A percentile compares a stretch with the other conserved stretches of the same genome.
Conservation (phyloP, 345 rosid species). For the Abelmoschus esculentus region DNA sequence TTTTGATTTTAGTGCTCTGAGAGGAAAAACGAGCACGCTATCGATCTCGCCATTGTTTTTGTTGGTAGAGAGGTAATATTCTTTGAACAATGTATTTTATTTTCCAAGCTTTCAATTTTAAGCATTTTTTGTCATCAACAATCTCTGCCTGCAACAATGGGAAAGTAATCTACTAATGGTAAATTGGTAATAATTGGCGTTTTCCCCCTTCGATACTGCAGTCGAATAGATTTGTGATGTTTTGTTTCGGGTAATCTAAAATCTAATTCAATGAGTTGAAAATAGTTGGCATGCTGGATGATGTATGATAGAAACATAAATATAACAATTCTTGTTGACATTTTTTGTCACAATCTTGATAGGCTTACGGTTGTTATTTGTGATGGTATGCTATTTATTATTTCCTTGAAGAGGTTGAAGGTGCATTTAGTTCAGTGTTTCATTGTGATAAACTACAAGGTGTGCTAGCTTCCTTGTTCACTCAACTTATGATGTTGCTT, state of each 20-base stretch:
- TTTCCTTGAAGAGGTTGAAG: background rate
- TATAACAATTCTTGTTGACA: background rate
- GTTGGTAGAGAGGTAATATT: conserved; percentile 72
- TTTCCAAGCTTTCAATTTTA: background rate
- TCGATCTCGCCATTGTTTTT: conserved; percentile 75
- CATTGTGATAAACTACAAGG: background rate
- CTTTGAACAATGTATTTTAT: background rate
- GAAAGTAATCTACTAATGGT: background rate
- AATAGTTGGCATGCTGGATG: background rate
- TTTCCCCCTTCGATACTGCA: background rate
- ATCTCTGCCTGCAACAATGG: background rate
- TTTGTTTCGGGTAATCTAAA: background rate
- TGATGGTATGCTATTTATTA: background rate
- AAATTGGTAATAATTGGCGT: background rate
- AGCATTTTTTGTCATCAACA: background rate
- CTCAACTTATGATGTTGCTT: conserved; percentile 10
- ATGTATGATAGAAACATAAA: background rate
- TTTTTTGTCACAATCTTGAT: background rate
- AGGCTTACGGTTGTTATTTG: background rate
- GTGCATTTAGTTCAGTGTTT: background rate
- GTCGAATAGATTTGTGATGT: background rate
- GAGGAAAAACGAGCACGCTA: conserved; percentile 39
- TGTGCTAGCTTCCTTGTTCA: background rate
- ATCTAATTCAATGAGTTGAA: background rate
- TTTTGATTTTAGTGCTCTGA: conserved; percentile 46